Evolutionary conservation across 352 stramenopile species (phyloP).

Genomic region (Phytophthora pluvialis): DNA sequence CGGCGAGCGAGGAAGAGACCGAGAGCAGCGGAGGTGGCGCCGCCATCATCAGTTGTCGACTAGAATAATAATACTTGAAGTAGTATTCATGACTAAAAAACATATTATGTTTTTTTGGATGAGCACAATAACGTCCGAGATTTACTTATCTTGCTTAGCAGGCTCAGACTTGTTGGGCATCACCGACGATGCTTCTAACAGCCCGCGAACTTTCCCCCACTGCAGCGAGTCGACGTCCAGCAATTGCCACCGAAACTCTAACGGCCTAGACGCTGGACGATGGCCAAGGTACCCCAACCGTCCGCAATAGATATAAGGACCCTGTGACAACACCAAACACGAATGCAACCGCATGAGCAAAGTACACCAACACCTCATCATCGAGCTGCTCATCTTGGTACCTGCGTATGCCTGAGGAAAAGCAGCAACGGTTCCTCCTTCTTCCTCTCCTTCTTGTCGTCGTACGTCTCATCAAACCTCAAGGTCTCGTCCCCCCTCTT

Average conservation of each 20-base stretch:
- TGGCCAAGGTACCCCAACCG: slow-evolving; percentile 61
- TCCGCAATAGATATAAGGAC: slow-evolving; percentile 74
- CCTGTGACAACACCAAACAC: slow-evolving; percentile 11
- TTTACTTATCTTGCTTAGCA: no score
- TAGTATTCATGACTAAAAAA: no score
- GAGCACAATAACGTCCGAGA: no score
- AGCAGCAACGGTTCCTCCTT: slow-evolving; percentile 45
- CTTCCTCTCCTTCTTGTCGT: slow-evolving; percentile 12
- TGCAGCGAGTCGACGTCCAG: slow-evolving; percentile 45
- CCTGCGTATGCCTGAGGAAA: slow-evolving; percentile 59
- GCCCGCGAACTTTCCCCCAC: slow-evolving; percentile 25
- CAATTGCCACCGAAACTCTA: slow-evolving; percentile 78
- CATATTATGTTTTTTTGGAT: no score
- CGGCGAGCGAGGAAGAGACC: background rate
- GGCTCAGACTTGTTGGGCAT: background rate
- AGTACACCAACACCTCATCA: background rate
- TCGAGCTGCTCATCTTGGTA: slow-evolving; percentile 2
- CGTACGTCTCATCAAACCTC: slow-evolving; percentile 37
- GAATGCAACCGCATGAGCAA: background rate
- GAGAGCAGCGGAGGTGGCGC: background rate
- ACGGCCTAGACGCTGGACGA: slow-evolving; percentile 27
- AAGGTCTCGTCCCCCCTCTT: slow-evolving; percentile 40
- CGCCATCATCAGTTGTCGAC: background rate
- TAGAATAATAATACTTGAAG: no score
- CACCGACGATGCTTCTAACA: background rate